Evolutionary conservation across 176 grass and related monocot species (phyloP), one percentile per base, ranked within the genome.

Genomic region (Olyra latifolia): DNA sequence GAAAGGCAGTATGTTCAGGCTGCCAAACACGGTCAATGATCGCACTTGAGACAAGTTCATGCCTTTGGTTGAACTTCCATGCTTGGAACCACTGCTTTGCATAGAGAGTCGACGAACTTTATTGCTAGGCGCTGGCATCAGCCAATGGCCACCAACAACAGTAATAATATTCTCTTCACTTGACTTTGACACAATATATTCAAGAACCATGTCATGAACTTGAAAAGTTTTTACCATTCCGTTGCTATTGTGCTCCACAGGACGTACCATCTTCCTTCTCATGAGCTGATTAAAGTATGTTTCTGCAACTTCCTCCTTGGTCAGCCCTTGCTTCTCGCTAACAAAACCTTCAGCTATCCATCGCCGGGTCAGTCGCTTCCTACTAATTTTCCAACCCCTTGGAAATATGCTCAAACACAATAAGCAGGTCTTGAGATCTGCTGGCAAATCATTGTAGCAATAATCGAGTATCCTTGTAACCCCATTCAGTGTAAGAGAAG

Each of bases 131-230:
- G 44, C 1, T 10, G 75, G 17, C 43, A 78, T 16, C 43, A 49
- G 2, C 75, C 60, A 78, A 0, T 65, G 75, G 0, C 75, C 75
- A 52, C 75, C 75, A 65, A 65, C 60, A 5, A 78, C 75, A 23
- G 75, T 78, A 65, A 78, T 78, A 23, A 78, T 65, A 15, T 78
- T 78, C 60, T 78, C 75, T 65, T 78, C 60, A 0, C 19, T 65
- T 65, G 75, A 65, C 7, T 78, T 65, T 28, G 60, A 50, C 3
- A 78, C 42, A 4, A 65, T 78, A 14, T 78, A 78, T 22, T 78
- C 75, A 52, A 78, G 75, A 78, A 78, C 20, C 75, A 78, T 65
- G 60, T 78, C 75, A 78, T 78, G 75, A 50, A 78, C 75, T 52
- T 65, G 44, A 38, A 63, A 78, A 2, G 75, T 10, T 65, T 78